These are phyloP conservation scores for Cunninghamia lanceolata DNA, from an alignment of 75 land plant genomes.

Conservation along the genomic window DNA sequence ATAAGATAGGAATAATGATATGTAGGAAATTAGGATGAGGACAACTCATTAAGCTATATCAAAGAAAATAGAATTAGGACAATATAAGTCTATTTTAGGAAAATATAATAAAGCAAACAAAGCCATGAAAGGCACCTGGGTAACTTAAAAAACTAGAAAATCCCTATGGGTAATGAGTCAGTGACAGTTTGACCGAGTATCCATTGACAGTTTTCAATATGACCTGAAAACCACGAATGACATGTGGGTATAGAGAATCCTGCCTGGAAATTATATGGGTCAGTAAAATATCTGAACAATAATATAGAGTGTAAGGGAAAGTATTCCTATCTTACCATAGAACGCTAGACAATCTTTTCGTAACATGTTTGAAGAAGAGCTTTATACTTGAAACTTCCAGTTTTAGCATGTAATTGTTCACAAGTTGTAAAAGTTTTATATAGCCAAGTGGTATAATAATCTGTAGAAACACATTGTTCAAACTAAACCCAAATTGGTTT, in stretches of 20 bases:
- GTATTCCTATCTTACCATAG: too few relatives aligned
- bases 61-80: neutral
- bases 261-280: neutral
- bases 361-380: too few relatives aligned
- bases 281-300: neutral
- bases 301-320: too few relatives aligned
- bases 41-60: neutral
- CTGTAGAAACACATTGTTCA: too few relatives aligned
- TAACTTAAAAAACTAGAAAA: neutral
- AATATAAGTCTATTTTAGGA: too few relatives aligned
- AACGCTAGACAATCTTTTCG: too few relatives aligned
- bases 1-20: neutral
- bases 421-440: too few relatives aligned
- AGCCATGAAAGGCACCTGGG: neutral
- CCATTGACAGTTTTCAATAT: neutral
- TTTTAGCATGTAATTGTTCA: too few relatives aligned
- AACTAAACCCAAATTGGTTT: too few relatives aligned
- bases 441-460: too few relatives aligned
- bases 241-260: neutral
- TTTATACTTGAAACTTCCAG: too few relatives aligned
- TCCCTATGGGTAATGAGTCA: neutral
- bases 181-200: neutral
- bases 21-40: neutral
- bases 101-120: neutral
- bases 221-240: neutral